Percentiles rank a stretch among this genome's conserved stretches.
phyloP scores from a whole-genome alignment of 306 rosid genomes.

The Psophocarpus tetragonolobus region DNA sequence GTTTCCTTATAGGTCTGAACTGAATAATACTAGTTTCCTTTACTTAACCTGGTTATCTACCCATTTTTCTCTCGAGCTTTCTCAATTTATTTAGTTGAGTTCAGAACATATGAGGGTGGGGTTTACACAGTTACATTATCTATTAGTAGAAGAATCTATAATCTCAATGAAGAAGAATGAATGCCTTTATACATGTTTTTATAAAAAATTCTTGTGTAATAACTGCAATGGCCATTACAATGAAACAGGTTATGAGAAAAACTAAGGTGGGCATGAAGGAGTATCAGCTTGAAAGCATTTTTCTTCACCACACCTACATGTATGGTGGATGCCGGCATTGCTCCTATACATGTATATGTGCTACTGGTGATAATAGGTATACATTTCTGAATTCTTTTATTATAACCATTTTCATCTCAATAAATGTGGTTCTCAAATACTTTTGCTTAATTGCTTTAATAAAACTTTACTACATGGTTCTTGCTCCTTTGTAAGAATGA shows the following conservation, averaged over 20 bases:
- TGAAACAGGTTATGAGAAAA: slow-evolving; percentile 78
- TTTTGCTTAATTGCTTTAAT: neutral
- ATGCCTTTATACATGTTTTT: neutral
- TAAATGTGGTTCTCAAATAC: neutral
- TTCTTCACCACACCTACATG: slow-evolving; percentile 96
- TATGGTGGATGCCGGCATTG: slow-evolving; percentile 98
- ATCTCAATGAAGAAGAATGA: neutral
- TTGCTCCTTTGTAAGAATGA: slow-evolving; percentile 11
- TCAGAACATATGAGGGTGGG: slow-evolving; percentile 10
- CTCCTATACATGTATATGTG: slow-evolving; percentile 94
- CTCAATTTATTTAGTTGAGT: slow-evolving; percentile 4
- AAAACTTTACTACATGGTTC: neutral
- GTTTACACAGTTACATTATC: slow-evolving; percentile 1
- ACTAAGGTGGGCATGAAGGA: slow-evolving; percentile 82
- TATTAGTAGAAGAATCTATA: slow-evolving; percentile 12
- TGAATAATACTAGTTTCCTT: neutral
- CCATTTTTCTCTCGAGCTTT: neutral
- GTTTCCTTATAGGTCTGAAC: too few species aligned
- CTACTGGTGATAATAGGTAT: slow-evolving; percentile 87
- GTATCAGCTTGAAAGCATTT: slow-evolving; percentile 88
- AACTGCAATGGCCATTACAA: slow-evolving; percentile 18
- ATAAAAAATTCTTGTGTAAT: slow-evolving; percentile 12
- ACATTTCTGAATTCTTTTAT: neutral
- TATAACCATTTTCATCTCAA: neutral
- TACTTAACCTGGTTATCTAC: neutral